phyloP scores from a whole-genome alignment of 768 basidiomycete species.

The Psilocybe cyanescens region DNA sequence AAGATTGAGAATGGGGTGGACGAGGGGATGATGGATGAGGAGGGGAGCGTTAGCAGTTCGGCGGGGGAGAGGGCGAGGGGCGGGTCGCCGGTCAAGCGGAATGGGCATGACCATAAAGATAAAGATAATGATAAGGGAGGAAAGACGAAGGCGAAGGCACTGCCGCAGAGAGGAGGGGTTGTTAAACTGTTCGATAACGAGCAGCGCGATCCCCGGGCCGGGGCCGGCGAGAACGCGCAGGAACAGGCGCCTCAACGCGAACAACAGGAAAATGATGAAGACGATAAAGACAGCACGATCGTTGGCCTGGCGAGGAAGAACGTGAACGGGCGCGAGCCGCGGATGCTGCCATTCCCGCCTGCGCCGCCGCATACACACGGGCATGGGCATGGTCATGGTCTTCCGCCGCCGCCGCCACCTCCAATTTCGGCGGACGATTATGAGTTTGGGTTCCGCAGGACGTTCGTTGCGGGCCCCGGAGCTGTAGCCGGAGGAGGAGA shows the following conservation, averaged over 20 bases:
- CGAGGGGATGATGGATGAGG: conserved; percentile 3
- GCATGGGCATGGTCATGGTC: neutral
- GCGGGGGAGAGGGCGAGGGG: neutral
- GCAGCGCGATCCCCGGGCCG: neutral
- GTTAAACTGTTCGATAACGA: conserved; percentile 17
- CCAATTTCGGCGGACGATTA: neutral
- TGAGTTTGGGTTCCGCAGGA: neutral
- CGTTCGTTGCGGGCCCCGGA: neutral
- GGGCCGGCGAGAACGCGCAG: too few relatives aligned
- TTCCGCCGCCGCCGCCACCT: neutral
- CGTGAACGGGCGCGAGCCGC: conserved; percentile 23
- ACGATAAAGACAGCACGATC: conserved; percentile 21
- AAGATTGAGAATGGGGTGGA: neutral
- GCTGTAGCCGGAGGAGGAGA: too few relatives aligned
- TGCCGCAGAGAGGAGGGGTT: conserved; percentile 22
- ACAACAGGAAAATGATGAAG: conserved; percentile 4
- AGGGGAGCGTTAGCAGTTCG: neutral
- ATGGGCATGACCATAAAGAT: neutral
- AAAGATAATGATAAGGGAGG: too few relatives aligned
- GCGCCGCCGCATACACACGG: neutral
- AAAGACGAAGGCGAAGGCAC: neutral
- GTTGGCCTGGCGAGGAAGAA: conserved; percentile 22
- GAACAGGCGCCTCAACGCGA: neutral
- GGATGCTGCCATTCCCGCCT: conserved; percentile 30
- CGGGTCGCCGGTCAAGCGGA: neutral